These are phyloP conservation scores for Macrocybe sp. DNA, from an alignment of 1,284 basidiomycete genomes.

Conservation along the genomic window DNA sequence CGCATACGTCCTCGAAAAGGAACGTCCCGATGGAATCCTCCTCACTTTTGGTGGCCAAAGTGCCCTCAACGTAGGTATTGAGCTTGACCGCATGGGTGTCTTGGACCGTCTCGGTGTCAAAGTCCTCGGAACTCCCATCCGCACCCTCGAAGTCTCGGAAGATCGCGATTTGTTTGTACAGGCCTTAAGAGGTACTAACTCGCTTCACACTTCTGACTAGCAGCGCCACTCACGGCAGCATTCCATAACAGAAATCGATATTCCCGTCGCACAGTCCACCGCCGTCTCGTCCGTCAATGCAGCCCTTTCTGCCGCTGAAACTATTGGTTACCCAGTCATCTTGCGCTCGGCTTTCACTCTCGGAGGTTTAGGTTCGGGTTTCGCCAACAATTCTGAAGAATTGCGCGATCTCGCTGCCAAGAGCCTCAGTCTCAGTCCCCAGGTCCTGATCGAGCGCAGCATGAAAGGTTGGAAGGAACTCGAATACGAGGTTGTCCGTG, in stretches of 20 bases:
- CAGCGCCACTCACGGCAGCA: slow-evolving; percentile 6
- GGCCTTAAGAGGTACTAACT: slow-evolving; percentile 80
- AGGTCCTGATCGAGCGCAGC: slow-evolving; percentile 96
- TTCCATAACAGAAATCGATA: slow-evolving; percentile 80
- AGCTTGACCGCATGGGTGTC: slow-evolving; percentile 96
- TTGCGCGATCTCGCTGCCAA: slow-evolving; percentile 92
- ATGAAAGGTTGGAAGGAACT: slow-evolving; percentile 99
- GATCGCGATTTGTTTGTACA: slow-evolving; percentile 97
- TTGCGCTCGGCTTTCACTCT: slow-evolving; percentile 97
- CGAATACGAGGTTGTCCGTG: slow-evolving; percentile 98
- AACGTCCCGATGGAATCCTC: slow-evolving; percentile 95
- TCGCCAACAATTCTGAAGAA: slow-evolving; percentile 94
- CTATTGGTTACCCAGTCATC: slow-evolving; percentile 97
- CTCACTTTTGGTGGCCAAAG: slow-evolving; percentile 99
- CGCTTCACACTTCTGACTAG: neutral
- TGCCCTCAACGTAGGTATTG: slow-evolving; percentile 97
- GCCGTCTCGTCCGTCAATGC: slow-evolving; percentile 95
- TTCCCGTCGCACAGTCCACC: slow-evolving; percentile 95
- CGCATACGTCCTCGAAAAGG: slow-evolving; percentile 97
- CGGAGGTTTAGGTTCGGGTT: slow-evolving; percentile 97
- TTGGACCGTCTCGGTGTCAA: slow-evolving; percentile 92
- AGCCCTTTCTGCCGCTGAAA: slow-evolving; percentile 86
- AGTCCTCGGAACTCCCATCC: slow-evolving; percentile 94
- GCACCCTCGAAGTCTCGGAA: slow-evolving; percentile 93
- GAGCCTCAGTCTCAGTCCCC: slow-evolving; percentile 87